phyloP scores from a whole-genome alignment of 257 asterid species.

The Perilla frutescens region DNA sequence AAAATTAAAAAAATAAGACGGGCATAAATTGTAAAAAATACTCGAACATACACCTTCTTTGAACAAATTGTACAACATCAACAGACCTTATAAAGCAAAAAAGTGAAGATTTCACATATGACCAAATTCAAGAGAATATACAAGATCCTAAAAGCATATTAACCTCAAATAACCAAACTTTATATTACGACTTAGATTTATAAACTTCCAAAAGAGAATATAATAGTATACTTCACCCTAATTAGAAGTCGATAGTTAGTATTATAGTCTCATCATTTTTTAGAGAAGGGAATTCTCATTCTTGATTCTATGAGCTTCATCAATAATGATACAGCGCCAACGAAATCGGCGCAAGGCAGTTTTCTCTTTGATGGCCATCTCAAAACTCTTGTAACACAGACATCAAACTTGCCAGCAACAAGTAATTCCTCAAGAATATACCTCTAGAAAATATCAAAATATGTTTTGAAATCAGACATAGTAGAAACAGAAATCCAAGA shows the following conservation, averaged over 20 bases:
- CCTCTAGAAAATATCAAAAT: slow-evolving; percentile 52
- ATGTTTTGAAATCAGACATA: slow-evolving; percentile 7
- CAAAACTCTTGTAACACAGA: slow-evolving; percentile 97
- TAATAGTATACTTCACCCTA: slow-evolving; percentile 33
- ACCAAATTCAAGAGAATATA: slow-evolving; percentile 24
- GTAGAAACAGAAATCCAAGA: slow-evolving; percentile 22
- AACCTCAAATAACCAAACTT: background rate
- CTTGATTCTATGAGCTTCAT: slow-evolving; percentile 98
- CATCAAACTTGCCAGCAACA: slow-evolving; percentile 98
- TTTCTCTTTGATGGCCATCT: slow-evolving; percentile 98
- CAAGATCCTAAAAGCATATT: background rate
- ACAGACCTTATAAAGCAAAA: background rate
- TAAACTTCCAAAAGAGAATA: slow-evolving; percentile 8
- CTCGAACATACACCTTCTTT: background rate
- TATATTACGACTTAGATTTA: background rate
- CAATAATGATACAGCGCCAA: slow-evolving; percentile 98
- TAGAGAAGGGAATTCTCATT: slow-evolving; percentile 96
- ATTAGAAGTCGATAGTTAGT: slow-evolving; percentile 94
- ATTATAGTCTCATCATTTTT: slow-evolving; percentile 90
- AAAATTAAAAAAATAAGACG: slow-evolving; percentile 18
- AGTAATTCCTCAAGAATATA: slow-evolving; percentile 91
- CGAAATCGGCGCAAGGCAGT: slow-evolving; percentile 82
- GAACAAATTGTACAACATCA: background rate
- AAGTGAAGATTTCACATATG: background rate
- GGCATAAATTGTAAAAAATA: slow-evolving; percentile 24